phyloP scores from a whole-genome alignment of 164 flowering plant species.

The Liquidambar formosana region DNA sequence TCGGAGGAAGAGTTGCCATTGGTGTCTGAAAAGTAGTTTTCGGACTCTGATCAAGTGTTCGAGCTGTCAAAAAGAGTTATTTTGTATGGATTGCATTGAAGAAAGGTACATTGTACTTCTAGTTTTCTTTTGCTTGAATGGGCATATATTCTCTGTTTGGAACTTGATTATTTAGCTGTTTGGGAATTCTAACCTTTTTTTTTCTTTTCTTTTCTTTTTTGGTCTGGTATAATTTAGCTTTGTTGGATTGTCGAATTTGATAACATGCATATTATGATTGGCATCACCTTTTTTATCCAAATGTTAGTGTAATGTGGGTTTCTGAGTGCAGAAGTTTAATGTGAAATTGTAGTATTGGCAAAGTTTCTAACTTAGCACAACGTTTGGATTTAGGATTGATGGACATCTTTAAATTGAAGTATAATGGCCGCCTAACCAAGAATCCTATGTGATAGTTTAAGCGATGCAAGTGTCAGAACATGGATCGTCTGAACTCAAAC shows the following conservation, averaged over 20 bases:
- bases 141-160: background rate
- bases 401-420: too few species aligned
- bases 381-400: too few species aligned
- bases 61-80: slow-evolving; percentile 50
- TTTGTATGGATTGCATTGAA: slow-evolving; percentile 59
- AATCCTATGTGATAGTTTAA: too few species aligned
- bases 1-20: slow-evolving; percentile 57
- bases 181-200: too few species aligned
- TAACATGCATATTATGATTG: background rate
- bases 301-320: background rate
- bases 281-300: background rate
- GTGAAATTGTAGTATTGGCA: background rate
- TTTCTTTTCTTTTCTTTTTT: too few species aligned
- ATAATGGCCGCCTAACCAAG: too few species aligned
- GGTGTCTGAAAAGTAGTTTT: slow-evolving; percentile 44
- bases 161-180: slow-evolving; percentile 1
- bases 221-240: background rate
- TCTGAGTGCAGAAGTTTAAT: background rate
- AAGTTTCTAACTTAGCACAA: too few species aligned
- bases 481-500: too few species aligned
- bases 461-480: too few species aligned
- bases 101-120: slow-evolving; percentile 37
- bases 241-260: background rate
- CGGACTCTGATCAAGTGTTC: slow-evolving; percentile 45
- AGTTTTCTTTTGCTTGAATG: background rate